Conservation (phyloP, 805 yeast species). For the Yarrowia deformans region DNA sequence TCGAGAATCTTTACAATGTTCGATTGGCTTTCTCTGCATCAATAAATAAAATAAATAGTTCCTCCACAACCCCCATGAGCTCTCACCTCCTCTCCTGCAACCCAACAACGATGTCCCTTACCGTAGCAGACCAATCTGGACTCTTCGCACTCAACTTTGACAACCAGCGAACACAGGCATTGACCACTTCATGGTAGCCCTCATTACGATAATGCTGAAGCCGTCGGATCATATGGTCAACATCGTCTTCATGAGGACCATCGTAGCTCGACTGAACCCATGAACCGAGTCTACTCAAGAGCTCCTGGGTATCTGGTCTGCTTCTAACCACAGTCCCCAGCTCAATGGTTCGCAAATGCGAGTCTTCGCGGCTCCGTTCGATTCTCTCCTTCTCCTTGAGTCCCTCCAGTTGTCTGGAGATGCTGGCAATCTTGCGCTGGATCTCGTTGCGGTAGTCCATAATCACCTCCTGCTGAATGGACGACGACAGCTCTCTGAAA, state of each 20-base stretch:
- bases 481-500: slow-evolving; percentile 65
- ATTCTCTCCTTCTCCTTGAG: slow-evolving; percentile 33
- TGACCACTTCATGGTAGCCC: slow-evolving; percentile 24
- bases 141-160: slow-evolving; percentile 9
- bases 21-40: no score
- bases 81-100: not conserved
- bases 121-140: slow-evolving; percentile 1
- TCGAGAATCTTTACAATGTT: no score
- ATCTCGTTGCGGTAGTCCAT: slow-evolving; percentile 54
- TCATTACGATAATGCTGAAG: not conserved
- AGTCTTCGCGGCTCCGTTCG: slow-evolving; percentile 1
- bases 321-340: not conserved
- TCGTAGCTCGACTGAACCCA: slow-evolving; percentile 12
- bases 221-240: not conserved
- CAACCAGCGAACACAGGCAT: slow-evolving; percentile 25
- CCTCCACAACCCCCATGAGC: not conserved
- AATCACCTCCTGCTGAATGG: slow-evolving; percentile 32
- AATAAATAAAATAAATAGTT: slow-evolving; percentile 21
- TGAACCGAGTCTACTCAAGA: not conserved
- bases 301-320: slow-evolving; percentile 14
- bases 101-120: slow-evolving; percentile 18
- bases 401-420: slow-evolving; percentile 6
- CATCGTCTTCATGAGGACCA: slow-evolving; percentile 31
- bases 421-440: slow-evolving; percentile 59
- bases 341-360: not conserved